A percentile compares a stretch with the other conserved stretches of the same genome.
Conservation (phyloP, 257 asterid genomes). For the Ocimum tenuiflorum region DNA sequence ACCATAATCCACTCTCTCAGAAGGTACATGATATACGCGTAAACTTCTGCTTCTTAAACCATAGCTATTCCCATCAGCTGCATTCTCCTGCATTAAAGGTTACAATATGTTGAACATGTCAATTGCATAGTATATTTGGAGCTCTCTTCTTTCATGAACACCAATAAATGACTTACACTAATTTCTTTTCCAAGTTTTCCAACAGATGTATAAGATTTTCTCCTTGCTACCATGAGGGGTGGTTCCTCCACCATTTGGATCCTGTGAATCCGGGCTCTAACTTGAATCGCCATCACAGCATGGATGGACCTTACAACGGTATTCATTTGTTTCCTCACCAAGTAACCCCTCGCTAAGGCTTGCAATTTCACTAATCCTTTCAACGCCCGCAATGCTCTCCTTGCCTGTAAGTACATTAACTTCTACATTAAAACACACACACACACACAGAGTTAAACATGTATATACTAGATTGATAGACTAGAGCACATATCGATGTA, state of each 20-base stretch:
- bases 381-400: conserved; percentile 60
- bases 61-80: conserved; percentile 15
- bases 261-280: conserved; percentile 60
- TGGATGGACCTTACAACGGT: conserved; percentile 48
- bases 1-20: conserved; percentile 33
- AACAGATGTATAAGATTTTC: conserved; percentile 18
- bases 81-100: conserved; percentile 28
- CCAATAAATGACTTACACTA: conserved; percentile 23
- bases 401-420: conserved; percentile 46
- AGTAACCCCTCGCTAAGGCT: conserved; percentile 69
- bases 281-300: conserved; percentile 59
- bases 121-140: background rate
- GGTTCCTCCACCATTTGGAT: conserved; percentile 42
- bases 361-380: conserved; percentile 69
- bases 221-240: conserved; percentile 13
- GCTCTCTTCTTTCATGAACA: background rate
- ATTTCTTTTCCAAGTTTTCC: conserved; percentile 20
- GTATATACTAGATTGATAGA: background rate
- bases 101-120: background rate
- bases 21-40: conserved; percentile 16
- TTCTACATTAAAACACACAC: background rate
- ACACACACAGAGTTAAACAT: background rate
- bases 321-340: conserved; percentile 56
- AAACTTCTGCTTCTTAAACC: conserved; percentile 36
- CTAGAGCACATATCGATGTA: conserved; percentile 15